Conservation (phyloP, 2,329 filamentous ascomycete genomes). For the Chalara sp. region DNA sequence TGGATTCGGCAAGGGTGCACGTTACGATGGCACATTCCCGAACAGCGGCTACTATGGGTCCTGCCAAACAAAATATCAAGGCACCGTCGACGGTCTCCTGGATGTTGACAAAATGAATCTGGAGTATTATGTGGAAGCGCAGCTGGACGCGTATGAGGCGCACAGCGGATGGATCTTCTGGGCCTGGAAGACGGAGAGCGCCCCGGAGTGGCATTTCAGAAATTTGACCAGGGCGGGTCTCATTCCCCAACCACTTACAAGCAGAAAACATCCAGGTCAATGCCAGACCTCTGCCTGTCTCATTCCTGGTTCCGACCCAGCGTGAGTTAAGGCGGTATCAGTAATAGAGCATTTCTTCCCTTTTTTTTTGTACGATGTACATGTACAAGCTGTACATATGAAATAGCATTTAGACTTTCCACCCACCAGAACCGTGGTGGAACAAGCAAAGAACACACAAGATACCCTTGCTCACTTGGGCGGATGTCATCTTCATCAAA, state of each 20-base stretch:
- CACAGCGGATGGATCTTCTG: conserved; percentile 33
- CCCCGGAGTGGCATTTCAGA: conserved; percentile 34
- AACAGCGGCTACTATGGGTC: conserved; percentile 28
- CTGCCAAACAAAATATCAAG: conserved; percentile 39
- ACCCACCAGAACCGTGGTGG: background rate
- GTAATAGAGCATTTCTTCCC: background rate
- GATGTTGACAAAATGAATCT: conserved; percentile 31
- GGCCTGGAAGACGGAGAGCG: conserved; percentile 37
- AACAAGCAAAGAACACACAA: background rate
- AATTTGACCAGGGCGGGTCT: conserved; percentile 32
- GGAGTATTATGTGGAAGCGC: conserved; percentile 35
- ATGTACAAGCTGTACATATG: too few relatives aligned
- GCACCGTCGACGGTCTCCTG: conserved; percentile 31
- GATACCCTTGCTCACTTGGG: background rate
- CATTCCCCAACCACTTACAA: conserved; percentile 31
- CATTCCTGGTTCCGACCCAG: conserved; percentile 17
- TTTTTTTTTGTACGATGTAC: too few relatives aligned
- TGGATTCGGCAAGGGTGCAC: conserved; percentile 53
- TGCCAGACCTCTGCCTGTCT: conserved; percentile 20
- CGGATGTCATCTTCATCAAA: too few relatives aligned
- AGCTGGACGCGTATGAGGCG: conserved; percentile 36
- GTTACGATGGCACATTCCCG: conserved; percentile 35
- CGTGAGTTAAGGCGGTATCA: background rate
- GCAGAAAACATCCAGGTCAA: conserved; percentile 20
- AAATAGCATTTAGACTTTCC: too few relatives aligned